A percentile compares a stretch with the other conserved stretches of the same genome.
Evolutionary conservation across 768 basidiomycete genomes (phyloP).

Genomic region (Tylopilus vinaceipallidus): DNA sequence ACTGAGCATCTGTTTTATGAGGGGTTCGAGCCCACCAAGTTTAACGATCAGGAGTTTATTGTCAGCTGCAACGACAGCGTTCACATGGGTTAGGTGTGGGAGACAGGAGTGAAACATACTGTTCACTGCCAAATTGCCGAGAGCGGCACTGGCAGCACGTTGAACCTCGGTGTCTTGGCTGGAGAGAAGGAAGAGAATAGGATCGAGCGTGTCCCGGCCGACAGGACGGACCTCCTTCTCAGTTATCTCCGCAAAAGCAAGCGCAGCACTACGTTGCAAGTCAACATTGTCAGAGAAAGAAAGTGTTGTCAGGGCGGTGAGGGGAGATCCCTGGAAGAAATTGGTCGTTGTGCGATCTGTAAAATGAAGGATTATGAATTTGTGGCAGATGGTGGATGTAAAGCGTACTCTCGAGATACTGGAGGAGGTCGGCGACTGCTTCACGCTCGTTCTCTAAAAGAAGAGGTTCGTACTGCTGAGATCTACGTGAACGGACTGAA

Average conservation of each 20-base stretch:
- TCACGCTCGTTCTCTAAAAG: slow-evolving; percentile 93
- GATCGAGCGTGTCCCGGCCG: slow-evolving; percentile 95
- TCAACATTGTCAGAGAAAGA: slow-evolving; percentile 99
- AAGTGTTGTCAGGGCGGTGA: slow-evolving; percentile 91
- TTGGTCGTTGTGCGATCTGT: slow-evolving; percentile 93
- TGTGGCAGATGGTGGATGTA: slow-evolving; percentile 2
- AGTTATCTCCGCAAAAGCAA: slow-evolving; percentile 98
- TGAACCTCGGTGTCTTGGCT: slow-evolving; percentile 99
- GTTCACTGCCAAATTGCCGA: slow-evolving; percentile 97
- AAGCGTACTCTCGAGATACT: slow-evolving; percentile 91
- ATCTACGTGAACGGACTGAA: slow-evolving; percentile 76
- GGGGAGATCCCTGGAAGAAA: slow-evolving; percentile 93
- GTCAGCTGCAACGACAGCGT: slow-evolving; percentile 59
- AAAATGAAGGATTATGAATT: not conserved
- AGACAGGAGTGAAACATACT: slow-evolving; percentile 55
- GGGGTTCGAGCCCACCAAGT: slow-evolving; percentile 93
- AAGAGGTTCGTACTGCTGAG: slow-evolving; percentile 83
- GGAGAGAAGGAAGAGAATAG: slow-evolving; percentile 93
- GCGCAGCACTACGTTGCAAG: slow-evolving; percentile 93
- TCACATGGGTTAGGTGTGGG: slow-evolving; percentile 9
- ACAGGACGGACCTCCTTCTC: slow-evolving; percentile 99
- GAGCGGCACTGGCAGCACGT: slow-evolving; percentile 93
- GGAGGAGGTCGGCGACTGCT: slow-evolving; percentile 95
- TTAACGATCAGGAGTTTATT: slow-evolving; percentile 99
- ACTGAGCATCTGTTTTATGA: slow-evolving; percentile 98